Evolutionary conservation across 228 moss, liverwort and hornwort species (phyloP).

Genomic region (Sphagnum fallax): DNA sequence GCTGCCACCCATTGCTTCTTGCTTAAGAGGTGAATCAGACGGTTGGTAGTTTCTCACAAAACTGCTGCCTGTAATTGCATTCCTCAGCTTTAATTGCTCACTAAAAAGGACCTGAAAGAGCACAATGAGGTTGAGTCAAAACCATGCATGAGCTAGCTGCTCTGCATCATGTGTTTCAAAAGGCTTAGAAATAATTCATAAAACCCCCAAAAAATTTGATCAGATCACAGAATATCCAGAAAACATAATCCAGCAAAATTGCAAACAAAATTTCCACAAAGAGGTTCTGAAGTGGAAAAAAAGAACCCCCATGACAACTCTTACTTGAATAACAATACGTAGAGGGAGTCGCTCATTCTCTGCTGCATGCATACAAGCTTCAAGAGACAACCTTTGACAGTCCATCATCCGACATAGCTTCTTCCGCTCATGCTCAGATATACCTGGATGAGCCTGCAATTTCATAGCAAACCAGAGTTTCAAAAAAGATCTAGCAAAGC

Average conservation of each 20-base stretch:
- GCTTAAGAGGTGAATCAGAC: not conserved
- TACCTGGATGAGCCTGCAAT: slow-evolving; percentile 32
- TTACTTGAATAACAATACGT: slow-evolving; percentile 37
- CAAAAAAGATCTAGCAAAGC: not conserved
- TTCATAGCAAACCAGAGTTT: not conserved
- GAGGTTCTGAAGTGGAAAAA: not conserved
- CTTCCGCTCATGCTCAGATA: slow-evolving; percentile 37
- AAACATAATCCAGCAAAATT: not conserved
- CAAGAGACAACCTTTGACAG: slow-evolving; percentile 41
- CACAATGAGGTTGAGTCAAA: not conserved
- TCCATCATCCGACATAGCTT: slow-evolving; percentile 42
- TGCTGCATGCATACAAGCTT: slow-evolving; percentile 51
- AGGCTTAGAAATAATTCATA: not conserved
- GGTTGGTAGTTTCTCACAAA: not conserved
- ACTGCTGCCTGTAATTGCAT: slow-evolving; percentile 18
- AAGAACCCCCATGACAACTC: not conserved
- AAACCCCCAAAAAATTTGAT: not conserved
- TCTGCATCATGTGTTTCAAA: not conserved
- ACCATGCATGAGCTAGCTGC: not conserved
- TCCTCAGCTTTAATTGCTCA: slow-evolving; percentile 44
- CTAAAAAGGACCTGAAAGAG: slow-evolving; percentile 22
- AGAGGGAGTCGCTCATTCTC: slow-evolving; percentile 54
- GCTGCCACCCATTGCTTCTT: not conserved
- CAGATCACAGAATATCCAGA: not conserved
- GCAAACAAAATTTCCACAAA: not conserved